Evolutionary conservation across 192 early-diverging fungal species (phyloP).

Genomic region (Backusella mclennaniae): DNA sequence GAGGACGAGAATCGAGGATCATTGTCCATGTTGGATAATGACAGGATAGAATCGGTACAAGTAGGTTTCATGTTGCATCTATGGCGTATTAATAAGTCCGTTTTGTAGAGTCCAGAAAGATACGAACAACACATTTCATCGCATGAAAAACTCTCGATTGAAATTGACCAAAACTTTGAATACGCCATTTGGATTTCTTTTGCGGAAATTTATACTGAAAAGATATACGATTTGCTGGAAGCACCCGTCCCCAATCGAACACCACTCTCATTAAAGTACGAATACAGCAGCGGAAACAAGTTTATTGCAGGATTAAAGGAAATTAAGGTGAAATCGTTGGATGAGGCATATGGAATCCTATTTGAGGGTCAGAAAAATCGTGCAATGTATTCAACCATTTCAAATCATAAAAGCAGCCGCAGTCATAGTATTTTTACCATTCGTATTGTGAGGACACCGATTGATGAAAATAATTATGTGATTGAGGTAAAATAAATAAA

Average conservation of each 20-base stretch:
- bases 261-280: slow-evolving; percentile 37
- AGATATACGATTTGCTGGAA: slow-evolving; percentile 81
- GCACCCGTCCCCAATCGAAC: slow-evolving; percentile 27
- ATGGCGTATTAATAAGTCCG: neutral
- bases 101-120: neutral
- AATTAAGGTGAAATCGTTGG: slow-evolving; percentile 49
- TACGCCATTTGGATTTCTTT: slow-evolving; percentile 88
- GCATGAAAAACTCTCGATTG: slow-evolving; percentile 13
- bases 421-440: slow-evolving; percentile 72
- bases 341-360: slow-evolving; percentile 60
- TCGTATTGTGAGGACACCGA: slow-evolving; percentile 56
- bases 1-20: slow-evolving; percentile 24
- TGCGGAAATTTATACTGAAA: slow-evolving; percentile 88
- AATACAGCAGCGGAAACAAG: slow-evolving; percentile 40
- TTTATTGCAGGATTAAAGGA: slow-evolving; percentile 65
- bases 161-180: slow-evolving; percentile 55
- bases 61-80: neutral
- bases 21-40: neutral
- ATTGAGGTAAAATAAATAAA: slow-evolving; percentile 32
- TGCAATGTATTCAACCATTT: slow-evolving; percentile 53
- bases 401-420: slow-evolving; percentile 55
- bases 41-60: neutral
- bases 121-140: neutral
- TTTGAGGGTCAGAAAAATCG: slow-evolving; percentile 57
- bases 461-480: slow-evolving; percentile 41